These are phyloP conservation scores for Xylariaceae sp. DNA, from an alignment of 2,329 filamentous ascomycete species.

Conservation along the genomic window DNA sequence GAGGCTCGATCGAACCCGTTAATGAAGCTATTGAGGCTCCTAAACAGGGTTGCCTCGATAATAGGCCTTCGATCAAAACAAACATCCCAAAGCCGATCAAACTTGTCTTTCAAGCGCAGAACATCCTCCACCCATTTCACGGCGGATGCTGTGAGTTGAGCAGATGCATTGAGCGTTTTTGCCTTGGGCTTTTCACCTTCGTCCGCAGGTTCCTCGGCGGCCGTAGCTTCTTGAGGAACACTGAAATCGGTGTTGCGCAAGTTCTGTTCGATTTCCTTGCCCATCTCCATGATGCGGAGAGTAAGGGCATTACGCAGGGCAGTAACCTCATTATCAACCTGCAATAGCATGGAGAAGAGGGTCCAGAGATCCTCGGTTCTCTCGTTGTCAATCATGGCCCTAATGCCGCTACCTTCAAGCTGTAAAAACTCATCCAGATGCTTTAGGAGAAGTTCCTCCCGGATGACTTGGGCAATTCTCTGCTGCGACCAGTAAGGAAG, in stretches of 20 bases:
- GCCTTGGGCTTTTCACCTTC: constrained; percentile 45
- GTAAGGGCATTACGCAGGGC: constrained; percentile 68
- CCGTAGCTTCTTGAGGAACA: constrained; percentile 31
- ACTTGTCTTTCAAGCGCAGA: constrained; percentile 78
- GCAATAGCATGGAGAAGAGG: constrained; percentile 71
- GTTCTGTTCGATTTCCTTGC: constrained; percentile 72
- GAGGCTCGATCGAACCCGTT: constrained; percentile 81
- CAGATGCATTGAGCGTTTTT: constrained; percentile 54
- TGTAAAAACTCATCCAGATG: constrained; percentile 78
- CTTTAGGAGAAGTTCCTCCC: constrained; percentile 70
- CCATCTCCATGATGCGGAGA: constrained; percentile 70
- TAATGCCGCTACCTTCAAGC: constrained; percentile 78
- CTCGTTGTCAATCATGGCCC: constrained; percentile 89
- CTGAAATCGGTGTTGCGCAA: constrained; percentile 53
- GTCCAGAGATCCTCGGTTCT: constrained; percentile 71
- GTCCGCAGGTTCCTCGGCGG: constrained; percentile 38
- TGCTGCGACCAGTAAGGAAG: constrained; percentile 65
- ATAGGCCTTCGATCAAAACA: constrained; percentile 73
- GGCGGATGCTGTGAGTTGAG: constrained; percentile 78
- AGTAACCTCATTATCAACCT: constrained; percentile 69
- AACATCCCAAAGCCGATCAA: constrained; percentile 68
- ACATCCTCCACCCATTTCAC: constrained; percentile 96
- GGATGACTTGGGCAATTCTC: constrained; percentile 72
- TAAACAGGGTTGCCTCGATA: constrained; percentile 75
- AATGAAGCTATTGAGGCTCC: constrained; percentile 89